Base-by-base conservation (phyloP, 2,329 filamentous ascomycete genomes). In the Elsinoe australis region DNA sequence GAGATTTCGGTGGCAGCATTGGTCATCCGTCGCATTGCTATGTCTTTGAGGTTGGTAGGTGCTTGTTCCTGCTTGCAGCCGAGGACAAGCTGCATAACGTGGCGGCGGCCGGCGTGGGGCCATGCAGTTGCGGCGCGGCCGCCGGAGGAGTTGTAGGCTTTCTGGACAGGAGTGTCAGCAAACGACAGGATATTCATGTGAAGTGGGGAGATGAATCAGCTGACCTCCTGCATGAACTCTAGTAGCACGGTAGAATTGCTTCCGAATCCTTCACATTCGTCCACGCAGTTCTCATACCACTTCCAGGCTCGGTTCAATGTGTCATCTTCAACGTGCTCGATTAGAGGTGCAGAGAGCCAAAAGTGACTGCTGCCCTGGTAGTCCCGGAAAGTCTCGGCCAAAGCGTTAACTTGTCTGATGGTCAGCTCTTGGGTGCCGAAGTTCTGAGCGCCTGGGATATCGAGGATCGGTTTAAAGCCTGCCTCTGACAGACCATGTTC, bases 381-480 rank as follows among this genome's bases (percentile, higher is more conserved):
- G 18, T 46, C 36, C 24, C 53, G 50, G 32, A 54, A 56, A 5
- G 53, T 50, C 22, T 58, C 49, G 15, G 52, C 46, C 15, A 61
- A 18, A 6, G 59, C 51, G 28, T 59, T 58, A 29, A 62, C 51
- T 24, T 59, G 49, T 26, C 50, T 31, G 18, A 61, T 46, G 2
- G 46, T 55, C 35, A 57, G 54, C n/a, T 50, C 56, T 5, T 51
- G 51, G 1, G 54, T 56, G 28, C 48, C 53, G n/a, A 59, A 51
- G 17, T 57, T 56, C 4, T 54, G 28, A 1, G 57, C 55, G 5
- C 60, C 61, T 1, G 54, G 51, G 7, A 63, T 52, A 9, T 58
- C 52, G 8, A 59, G 56, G 5, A 56, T 50, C 58, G 57, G 61
- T 7, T 56, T 59, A 39, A 64, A 65, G 2, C 54, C 58, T 32